Base-by-base conservation (phyloP, 2,329 filamentous ascomycete species). In the Zalaria sp. region DNA sequence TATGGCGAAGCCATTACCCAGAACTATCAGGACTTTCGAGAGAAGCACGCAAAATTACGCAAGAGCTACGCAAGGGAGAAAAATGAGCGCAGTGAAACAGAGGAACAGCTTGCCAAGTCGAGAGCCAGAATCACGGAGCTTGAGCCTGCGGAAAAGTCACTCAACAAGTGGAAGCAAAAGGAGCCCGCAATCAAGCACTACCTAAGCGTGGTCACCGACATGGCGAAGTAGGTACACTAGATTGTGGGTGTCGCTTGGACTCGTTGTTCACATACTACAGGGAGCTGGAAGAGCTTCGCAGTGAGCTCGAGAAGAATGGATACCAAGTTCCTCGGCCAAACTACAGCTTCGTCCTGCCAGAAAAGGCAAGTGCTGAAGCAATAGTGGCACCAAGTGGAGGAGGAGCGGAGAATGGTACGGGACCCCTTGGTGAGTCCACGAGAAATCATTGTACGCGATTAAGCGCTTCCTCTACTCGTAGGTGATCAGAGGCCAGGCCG, bases 141-240 rank as follows among this genome's bases (percentile, higher is more conserved):
- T 9, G 48, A 53, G 29, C 46, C 53, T 18, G 37, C 37, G 5
- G 49, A 62, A 11, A 43, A 35, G 18, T 46, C 53, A 28, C 43
- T 59, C 38, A 48, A 48, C 40, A 53, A 53, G 34, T 63, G 54
- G 56, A 54, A 55, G 47, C 54, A 47, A 48, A 44, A 55, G 34
- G 44, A 56, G 40, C 46, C 48, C 40, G 41, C 56, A 49, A 52
- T 63, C 43, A 56, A 56, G 26, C 56, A 61, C 34, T 60, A 60
- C 31, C 53, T 63, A 10, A 48, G 52, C 27, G 53, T 59, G 18
- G 59, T 63, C 6, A 46, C 48, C 3, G 55, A 56, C 32, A 52
- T 61, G 31, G 45, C 55, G 18, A 43, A 46, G 59, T 63, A 40
- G 44, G 49, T 45, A 18, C 11, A 27, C 26, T 34, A n/a, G n/a